Conservation (phyloP, 441 rosid genomes). For the Aquilaria agallochum region DNA sequence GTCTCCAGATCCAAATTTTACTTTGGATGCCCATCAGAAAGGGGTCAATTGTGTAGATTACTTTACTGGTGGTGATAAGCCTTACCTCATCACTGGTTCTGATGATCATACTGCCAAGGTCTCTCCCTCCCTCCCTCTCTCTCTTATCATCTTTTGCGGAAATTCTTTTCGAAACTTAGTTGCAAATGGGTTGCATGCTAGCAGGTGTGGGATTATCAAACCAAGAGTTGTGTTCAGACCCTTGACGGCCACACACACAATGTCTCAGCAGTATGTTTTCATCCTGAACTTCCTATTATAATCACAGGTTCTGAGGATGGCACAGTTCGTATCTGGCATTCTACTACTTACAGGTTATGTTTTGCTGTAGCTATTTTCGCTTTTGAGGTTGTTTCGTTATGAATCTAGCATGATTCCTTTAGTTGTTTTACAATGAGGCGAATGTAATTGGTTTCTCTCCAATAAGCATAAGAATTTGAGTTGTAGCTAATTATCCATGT, state of each 20-base stretch:
- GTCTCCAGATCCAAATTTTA: constrained; percentile 90
- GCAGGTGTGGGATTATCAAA: constrained; percentile 72
- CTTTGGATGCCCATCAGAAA: constrained; percentile 90
- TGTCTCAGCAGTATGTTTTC: constrained; percentile 64
- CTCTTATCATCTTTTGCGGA: constrained; percentile 7
- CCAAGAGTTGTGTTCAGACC: constrained; percentile 63
- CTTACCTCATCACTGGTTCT: constrained; percentile 89
- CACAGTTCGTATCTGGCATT: constrained; percentile 71
- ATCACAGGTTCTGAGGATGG: constrained; percentile 85
- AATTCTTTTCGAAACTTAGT: constrained; percentile 14
- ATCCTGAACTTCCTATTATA: constrained; percentile 75
- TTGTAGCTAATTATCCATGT: too few species aligned
- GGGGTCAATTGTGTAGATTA: constrained; percentile 95
- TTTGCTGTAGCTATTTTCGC: constrained; percentile 1
- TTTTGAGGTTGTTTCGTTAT: too few species aligned
- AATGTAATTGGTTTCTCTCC: too few species aligned
- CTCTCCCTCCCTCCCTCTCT: constrained; percentile 6
- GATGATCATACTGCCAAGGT: constrained; percentile 99
- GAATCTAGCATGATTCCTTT: too few species aligned
- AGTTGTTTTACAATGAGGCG: too few species aligned
- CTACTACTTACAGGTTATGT: constrained; percentile 54
- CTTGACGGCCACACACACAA: constrained; percentile 76
- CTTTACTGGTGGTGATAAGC: constrained; percentile 89
- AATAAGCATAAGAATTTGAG: too few species aligned
- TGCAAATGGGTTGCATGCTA: constrained; percentile 15